Conservation (phyloP, 1,284 basidiomycete species). For the Polyporus tsugae region DNA sequence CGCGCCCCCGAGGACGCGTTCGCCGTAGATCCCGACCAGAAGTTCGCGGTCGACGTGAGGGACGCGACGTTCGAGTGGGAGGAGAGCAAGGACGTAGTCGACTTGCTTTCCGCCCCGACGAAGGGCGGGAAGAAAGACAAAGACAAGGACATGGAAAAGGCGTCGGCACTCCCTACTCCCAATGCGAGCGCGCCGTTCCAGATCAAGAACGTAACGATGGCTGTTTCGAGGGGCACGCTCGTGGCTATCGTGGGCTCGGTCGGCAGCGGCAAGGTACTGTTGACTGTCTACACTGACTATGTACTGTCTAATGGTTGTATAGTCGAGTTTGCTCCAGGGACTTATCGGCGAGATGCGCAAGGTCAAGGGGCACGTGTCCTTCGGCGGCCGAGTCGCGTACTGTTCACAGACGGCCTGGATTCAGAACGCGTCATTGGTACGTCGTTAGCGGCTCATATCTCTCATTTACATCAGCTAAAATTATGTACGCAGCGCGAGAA, state of each 20-base stretch:
- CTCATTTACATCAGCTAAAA: not conserved
- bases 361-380: slow-evolving; percentile 58
- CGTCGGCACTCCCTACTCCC: slow-evolving; percentile 18
- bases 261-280: slow-evolving; percentile 44
- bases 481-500: slow-evolving; percentile 58
- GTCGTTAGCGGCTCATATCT: slow-evolving; percentile 29
- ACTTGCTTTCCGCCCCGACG: slow-evolving; percentile 10
- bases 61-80: slow-evolving; percentile 77
- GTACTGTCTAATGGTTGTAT: slow-evolving; percentile 23
- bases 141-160: slow-evolving; percentile 31
- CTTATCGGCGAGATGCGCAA: slow-evolving; percentile 80
- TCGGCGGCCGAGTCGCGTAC: slow-evolving; percentile 81
- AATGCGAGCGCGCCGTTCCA: slow-evolving; percentile 50
- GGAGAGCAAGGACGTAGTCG: slow-evolving; percentile 39
- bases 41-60: slow-evolving; percentile 58
- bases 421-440: slow-evolving; percentile 79
- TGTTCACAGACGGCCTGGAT: slow-evolving; percentile 92
- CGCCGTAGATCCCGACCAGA: slow-evolving; percentile 52
- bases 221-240: slow-evolving; percentile 65
- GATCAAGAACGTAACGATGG: slow-evolving; percentile 60
- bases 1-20: slow-evolving; percentile 50
- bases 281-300: no score
- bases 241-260: slow-evolving; percentile 75
- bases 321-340: slow-evolving; percentile 77
- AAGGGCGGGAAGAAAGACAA: slow-evolving; percentile 39